phyloP scores from a whole-genome alignment of 2,329 filamentous ascomycete species.

The Pseudopithomyces chartarum region DNA sequence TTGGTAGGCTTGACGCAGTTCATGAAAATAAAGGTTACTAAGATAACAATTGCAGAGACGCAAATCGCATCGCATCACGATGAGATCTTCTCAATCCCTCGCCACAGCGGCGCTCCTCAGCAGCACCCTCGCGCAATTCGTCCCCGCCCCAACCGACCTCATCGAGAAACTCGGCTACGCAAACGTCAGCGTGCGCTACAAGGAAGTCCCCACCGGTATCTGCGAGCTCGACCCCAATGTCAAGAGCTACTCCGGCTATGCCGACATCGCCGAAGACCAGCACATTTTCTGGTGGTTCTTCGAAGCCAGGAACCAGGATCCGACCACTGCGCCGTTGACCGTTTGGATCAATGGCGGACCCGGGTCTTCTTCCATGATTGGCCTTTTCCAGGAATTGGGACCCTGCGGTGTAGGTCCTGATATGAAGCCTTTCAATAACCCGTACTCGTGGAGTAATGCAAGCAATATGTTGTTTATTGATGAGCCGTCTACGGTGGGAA shows the following conservation, averaged over 20 bases:
- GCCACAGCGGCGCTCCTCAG: slow-evolving; percentile 16
- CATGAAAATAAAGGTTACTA: neutral
- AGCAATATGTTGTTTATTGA: slow-evolving; percentile 74
- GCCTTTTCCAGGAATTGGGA: slow-evolving; percentile 57
- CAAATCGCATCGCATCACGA: neutral
- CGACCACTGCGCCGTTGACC: slow-evolving; percentile 59
- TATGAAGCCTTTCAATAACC: slow-evolving; percentile 60
- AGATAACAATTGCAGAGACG: neutral
- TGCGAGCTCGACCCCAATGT: slow-evolving; percentile 62
- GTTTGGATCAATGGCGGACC: slow-evolving; percentile 65
- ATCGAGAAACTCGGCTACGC: slow-evolving; percentile 51
- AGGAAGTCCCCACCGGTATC: slow-evolving; percentile 60
- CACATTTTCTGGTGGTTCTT: slow-evolving; percentile 65
- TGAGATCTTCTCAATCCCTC: neutral
- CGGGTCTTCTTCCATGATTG: slow-evolving; percentile 63
- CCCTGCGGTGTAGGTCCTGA: slow-evolving; percentile 58
- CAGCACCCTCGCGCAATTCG: slow-evolving; percentile 47
- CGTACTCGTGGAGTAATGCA: slow-evolving; percentile 66
- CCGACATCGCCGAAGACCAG: slow-evolving; percentile 56
- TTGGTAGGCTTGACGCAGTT: no score
- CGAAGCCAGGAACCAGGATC: slow-evolving; percentile 57
- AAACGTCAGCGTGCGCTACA: slow-evolving; percentile 62
- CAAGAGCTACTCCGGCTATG: slow-evolving; percentile 62
- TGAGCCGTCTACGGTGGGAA: slow-evolving; percentile 65
- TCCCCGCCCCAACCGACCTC: slow-evolving; percentile 51